Evolutionary conservation across 2,329 filamentous ascomycete genomes (phyloP).

Genomic region (Ophiostoma australiae): DNA sequence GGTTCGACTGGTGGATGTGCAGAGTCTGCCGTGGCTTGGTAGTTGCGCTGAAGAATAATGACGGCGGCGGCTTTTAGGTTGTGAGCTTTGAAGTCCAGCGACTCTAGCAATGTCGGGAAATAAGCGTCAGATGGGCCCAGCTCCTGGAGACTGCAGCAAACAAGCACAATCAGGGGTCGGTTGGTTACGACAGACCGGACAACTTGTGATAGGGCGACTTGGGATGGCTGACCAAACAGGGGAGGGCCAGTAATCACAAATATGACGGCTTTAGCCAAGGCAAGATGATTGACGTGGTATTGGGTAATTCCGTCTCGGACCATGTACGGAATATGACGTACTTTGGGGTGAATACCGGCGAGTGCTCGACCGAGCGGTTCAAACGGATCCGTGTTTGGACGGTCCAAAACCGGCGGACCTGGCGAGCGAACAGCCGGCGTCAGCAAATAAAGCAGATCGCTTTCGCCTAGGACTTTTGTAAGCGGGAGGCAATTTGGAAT

Average conservation of each 20-base stretch:
- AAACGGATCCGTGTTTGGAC: constrained; percentile 53
- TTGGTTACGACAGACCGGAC: constrained; percentile 28
- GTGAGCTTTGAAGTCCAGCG: constrained; percentile 43
- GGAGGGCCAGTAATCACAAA: constrained; percentile 54
- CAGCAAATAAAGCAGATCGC: constrained; percentile 56
- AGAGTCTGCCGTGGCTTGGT: constrained; percentile 14
- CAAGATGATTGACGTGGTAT: constrained; percentile 59
- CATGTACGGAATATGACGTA: constrained; percentile 69
- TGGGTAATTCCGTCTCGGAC: constrained; percentile 58
- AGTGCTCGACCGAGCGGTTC: constrained; percentile 64
- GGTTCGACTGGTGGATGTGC: constrained; percentile 21
- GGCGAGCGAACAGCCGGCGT: constrained; percentile 49
- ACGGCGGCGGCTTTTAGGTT: constrained; percentile 49
- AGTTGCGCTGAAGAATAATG: constrained; percentile 43
- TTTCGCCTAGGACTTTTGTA: constrained; percentile 41
- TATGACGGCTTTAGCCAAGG: constrained; percentile 54
- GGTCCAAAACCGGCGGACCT: constrained; percentile 38
- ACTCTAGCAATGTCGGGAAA: constrained; percentile 51
- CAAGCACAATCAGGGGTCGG: constrained; percentile 48
- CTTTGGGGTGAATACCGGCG: constrained; percentile 52
- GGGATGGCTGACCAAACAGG: constrained; percentile 45
- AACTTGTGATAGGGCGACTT: constrained; percentile 44
- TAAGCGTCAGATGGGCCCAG: constrained; percentile 38
- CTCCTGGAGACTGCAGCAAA: constrained; percentile 45
- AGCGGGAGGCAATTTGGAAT: constrained; percentile 45